A percentile compares a stretch with the other conserved stretches of the same genome.
These are phyloP conservation scores for Penicillium bovifimosum DNA, from an alignment of 495 filamentous ascomycete genomes.

Conservation along the genomic window DNA sequence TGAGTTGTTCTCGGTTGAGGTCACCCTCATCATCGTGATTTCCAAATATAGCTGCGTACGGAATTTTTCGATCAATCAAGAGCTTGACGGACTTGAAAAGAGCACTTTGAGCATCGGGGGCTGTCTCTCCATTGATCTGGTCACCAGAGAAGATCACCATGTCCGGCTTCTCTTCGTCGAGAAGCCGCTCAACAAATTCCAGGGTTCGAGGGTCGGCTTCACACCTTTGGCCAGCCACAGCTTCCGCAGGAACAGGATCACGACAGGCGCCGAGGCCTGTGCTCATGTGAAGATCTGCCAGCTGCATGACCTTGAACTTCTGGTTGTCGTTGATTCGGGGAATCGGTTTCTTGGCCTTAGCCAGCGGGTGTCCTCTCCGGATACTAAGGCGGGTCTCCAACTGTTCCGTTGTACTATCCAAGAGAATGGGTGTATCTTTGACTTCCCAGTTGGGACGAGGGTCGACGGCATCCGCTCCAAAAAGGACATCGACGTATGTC, in stretches of 20 bases:
- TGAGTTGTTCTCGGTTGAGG: slow-evolving; percentile 66
- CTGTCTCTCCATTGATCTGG: slow-evolving; percentile 90
- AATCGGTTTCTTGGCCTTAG: slow-evolving; percentile 55
- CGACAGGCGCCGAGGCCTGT: slow-evolving; percentile 82
- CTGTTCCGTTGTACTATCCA: slow-evolving; percentile 55
- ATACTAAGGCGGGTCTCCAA: slow-evolving; percentile 69
- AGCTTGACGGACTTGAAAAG: slow-evolving; percentile 90
- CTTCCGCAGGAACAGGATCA: slow-evolving; percentile 68
- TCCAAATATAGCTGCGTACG: slow-evolving; percentile 91
- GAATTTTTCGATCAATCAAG: slow-evolving; percentile 79
- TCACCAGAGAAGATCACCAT: slow-evolving; percentile 87
- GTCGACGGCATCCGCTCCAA: slow-evolving; percentile 90
- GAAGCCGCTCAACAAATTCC: slow-evolving; percentile 73
- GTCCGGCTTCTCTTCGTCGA: slow-evolving; percentile 90
- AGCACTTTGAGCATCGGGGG: slow-evolving; percentile 85
- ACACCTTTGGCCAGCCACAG: slow-evolving; percentile 64
- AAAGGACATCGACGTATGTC: slow-evolving; percentile 84
- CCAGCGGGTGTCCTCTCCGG: slow-evolving; percentile 57
- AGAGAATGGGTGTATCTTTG: slow-evolving; percentile 59
- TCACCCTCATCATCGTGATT: slow-evolving; percentile 96
- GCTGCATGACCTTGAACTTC: slow-evolving; percentile 95
- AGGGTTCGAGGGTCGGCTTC: slow-evolving; percentile 89
- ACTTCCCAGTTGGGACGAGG: slow-evolving; percentile 78
- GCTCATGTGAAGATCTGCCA: slow-evolving; percentile 85
- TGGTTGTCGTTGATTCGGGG: slow-evolving; percentile 78